phyloP scores from a whole-genome alignment of 1,284 basidiomycete species.

The Rhodotorula sp. region DNA sequence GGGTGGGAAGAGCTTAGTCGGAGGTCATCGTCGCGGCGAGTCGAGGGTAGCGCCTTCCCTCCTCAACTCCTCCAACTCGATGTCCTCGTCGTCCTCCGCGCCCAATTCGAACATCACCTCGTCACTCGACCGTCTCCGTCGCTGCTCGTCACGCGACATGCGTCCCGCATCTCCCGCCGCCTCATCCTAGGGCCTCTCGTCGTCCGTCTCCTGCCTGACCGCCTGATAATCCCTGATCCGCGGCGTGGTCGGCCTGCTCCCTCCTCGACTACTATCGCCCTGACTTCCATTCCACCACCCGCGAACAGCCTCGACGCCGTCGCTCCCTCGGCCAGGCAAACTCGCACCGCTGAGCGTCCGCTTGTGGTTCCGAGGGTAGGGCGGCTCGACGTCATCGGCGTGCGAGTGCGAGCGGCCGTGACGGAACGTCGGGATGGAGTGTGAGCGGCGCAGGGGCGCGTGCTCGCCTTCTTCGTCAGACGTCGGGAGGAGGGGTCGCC shows the following conservation, averaged over 20 bases:
- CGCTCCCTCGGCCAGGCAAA: slow-evolving; percentile 19
- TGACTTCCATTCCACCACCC: slow-evolving; percentile 15
- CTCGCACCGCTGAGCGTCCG: slow-evolving; percentile 24
- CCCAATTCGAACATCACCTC: slow-evolving; percentile 8
- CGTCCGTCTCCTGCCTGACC: slow-evolving; percentile 22
- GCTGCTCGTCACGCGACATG: background rate
- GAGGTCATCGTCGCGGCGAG: too few species aligned
- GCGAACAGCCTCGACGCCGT: slow-evolving; percentile 9
- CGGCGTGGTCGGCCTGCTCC: slow-evolving; percentile 20
- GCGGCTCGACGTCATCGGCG: slow-evolving; percentile 9
- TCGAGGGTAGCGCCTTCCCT: background rate
- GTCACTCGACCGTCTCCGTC: background rate
- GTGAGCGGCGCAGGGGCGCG: slow-evolving; percentile 20
- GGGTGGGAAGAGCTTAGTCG: too few species aligned
- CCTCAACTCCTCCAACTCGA: background rate
- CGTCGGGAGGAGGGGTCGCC: background rate
- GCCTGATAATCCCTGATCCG: slow-evolving; percentile 15
- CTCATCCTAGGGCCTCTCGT: slow-evolving; percentile 8
- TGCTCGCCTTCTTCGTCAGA: slow-evolving; percentile 6
- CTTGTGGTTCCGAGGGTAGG: slow-evolving; percentile 13
- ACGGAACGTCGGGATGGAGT: slow-evolving; percentile 20
- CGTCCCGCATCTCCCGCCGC: background rate
- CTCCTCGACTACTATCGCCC: background rate
- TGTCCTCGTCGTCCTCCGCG: background rate
- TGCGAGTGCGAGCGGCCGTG: slow-evolving; percentile 19